These are phyloP conservation scores for Fusarium floridanum DNA, from an alignment of 2,329 filamentous ascomycete genomes.

Conservation along the genomic window DNA sequence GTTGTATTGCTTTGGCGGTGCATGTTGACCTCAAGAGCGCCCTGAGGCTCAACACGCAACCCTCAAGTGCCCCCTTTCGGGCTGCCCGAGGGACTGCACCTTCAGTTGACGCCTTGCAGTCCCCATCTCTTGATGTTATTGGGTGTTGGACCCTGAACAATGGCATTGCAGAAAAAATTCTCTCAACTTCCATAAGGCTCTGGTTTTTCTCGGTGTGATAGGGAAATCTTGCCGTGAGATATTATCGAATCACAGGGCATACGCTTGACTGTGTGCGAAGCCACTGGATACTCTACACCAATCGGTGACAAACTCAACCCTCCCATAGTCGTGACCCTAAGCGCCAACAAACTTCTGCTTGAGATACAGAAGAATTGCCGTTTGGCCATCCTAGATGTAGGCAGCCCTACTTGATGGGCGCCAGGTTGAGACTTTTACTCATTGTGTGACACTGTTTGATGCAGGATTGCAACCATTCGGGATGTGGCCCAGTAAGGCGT, in stretches of 20 bases:
- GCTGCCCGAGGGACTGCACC: background rate
- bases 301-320: background rate
- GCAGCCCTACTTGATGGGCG: background rate
- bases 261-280: background rate
- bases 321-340: background rate
- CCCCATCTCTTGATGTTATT: background rate
- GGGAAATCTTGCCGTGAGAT: background rate
- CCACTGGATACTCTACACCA: background rate
- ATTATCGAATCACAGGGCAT: background rate
- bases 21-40: no score
- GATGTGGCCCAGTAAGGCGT: background rate
- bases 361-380: background rate
- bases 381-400: background rate
- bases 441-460: background rate
- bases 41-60: background rate
- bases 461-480: background rate
- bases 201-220: background rate
- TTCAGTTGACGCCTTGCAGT: no score
- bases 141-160: background rate
- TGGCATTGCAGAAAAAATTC: background rate
- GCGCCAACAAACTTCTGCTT: background rate
- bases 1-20: no score
- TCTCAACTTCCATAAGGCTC: background rate
- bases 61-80: background rate
- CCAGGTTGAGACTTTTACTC: background rate